A percentile compares a stretch with the other conserved stretches of the same genome.
These are phyloP conservation scores for Lachnellula occidentalis DNA, from an alignment of 2,329 filamentous ascomycete species.

Conservation along the genomic window DNA sequence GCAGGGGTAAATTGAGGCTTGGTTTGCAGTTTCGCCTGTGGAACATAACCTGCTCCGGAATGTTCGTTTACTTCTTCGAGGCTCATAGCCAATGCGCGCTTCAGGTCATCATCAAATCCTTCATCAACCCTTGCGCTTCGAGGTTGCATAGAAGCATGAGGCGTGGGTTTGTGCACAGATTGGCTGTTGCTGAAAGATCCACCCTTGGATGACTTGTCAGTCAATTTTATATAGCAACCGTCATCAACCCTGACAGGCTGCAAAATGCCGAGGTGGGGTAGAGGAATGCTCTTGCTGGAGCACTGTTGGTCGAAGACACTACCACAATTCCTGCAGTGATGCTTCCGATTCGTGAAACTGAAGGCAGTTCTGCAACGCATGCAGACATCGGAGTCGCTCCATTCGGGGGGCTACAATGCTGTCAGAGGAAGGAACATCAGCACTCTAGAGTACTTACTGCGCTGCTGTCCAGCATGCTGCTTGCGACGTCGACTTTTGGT, in stretches of 20 bases:
- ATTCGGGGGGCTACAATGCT: slow-evolving; percentile 73
- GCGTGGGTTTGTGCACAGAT: slow-evolving; percentile 59
- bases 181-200: slow-evolving; percentile 36
- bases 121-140: slow-evolving; percentile 83
- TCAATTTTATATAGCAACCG: slow-evolving; percentile 87
- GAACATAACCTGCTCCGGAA: slow-evolving; percentile 63
- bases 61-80: slow-evolving; percentile 83
- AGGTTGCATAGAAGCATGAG: slow-evolving; percentile 71
- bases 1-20: slow-evolving; percentile 21
- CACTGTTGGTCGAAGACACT: slow-evolving; percentile 97
- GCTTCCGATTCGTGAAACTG: slow-evolving; percentile 96
- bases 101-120: slow-evolving; percentile 90
- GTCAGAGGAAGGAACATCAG: background rate
- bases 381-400: slow-evolving; percentile 96
- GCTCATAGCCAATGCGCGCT: slow-evolving; percentile 92
- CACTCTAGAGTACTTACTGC: slow-evolving; percentile 57
- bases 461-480: slow-evolving; percentile 95
- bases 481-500: slow-evolving; percentile 78
- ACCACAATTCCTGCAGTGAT: slow-evolving; percentile 96
- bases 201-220: slow-evolving; percentile 58
- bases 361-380: slow-evolving; percentile 96
- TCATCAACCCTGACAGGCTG: slow-evolving; percentile 92
- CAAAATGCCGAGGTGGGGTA: slow-evolving; percentile 89
- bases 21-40: slow-evolving; percentile 50
- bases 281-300: slow-evolving; percentile 78